Evolutionary conservation across 2,329 filamentous ascomycete genomes (phyloP), one percentile per base, ranked within the genome.

Genomic region (Ambrosiella xylebori): DNA sequence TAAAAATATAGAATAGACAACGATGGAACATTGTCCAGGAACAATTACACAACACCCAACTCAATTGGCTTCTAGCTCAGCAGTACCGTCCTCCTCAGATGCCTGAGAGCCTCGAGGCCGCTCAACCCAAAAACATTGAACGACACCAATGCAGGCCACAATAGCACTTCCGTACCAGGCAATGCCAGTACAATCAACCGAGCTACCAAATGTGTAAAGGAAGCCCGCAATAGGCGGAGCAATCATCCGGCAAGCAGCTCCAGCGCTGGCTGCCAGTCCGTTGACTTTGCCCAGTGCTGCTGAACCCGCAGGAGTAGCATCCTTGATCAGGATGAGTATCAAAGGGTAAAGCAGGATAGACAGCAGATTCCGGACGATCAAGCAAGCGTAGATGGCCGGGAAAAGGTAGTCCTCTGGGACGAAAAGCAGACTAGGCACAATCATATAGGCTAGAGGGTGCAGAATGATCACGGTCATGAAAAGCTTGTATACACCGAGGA

Each of bases 291-390:
- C 82, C 44, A 84, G 70, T 6, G 80, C 75, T 47, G 71, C 71
- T 6, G 73, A 69, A 6, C 54, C 54, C 38, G 72, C 74, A 1
- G 80, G 79, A 0, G 79, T 82, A 1, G 80, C 79, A 64, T 84
- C 79, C 68, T 85, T 85, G 72, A 85, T 77, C 38, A 84, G 71
- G 63, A 85, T 85, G 50, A 85, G 71, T 41, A 85, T 73, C 4
- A 84, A 72, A 1, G 81, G 82, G 64, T 83, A 85, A n/a, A 82
- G 71, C 57, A 81, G 73, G 64, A 84, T 84, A 51, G 76, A 77
- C 41, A 82, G 71, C 12, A 82, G 64, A 64, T 83, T 84, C 57
- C 81, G 76, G 44, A 84, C 65, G 0, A 76, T 68, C 58, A 82
- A 69, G 63, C 75, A 79, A 55, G 69, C 60, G 66, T 84, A 85